A percentile compares a stretch with the other conserved stretches of the same genome.
These are phyloP conservation scores for Funneliformis mosseae DNA, from an alignment of 192 early-diverging fungal genomes.

Conservation along the genomic window DNA sequence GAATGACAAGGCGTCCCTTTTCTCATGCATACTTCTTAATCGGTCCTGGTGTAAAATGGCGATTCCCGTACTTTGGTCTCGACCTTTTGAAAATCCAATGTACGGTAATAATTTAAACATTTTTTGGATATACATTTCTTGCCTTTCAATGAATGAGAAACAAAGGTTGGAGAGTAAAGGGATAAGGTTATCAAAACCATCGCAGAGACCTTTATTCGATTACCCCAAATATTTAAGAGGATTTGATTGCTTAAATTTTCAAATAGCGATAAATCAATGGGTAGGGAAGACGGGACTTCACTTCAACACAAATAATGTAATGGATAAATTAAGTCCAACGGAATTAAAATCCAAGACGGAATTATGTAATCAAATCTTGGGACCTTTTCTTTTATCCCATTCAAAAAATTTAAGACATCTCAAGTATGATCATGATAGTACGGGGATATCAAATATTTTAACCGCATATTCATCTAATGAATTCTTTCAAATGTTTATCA, in stretches of 20 bases:
- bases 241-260: conserved; percentile 15
- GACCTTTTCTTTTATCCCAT: background rate
- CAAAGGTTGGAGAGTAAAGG: background rate
- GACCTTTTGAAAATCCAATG: background rate
- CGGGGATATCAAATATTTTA: background rate
- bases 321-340: background rate
- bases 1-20: background rate
- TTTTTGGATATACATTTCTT: conserved; percentile 3
- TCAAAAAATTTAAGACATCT: background rate
- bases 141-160: background rate
- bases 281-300: background rate
- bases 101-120: background rate
- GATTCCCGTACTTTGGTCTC: conserved; percentile 2
- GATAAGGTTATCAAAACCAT: background rate
- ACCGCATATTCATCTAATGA: background rate
- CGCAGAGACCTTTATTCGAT: conserved; percentile 7
- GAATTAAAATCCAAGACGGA: background rate
- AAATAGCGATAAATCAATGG: conserved; percentile 12
- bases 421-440: background rate
- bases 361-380: background rate
- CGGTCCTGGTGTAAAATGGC: background rate
- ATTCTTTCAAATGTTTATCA: background rate
- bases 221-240: conserved; percentile 17
- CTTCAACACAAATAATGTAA: background rate
- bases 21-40: background rate